Evolutionary conservation across 257 asterid genomes (phyloP), one percentile per base, ranked within the genome.

Genomic region (Capsicum rhomboideum): DNA sequence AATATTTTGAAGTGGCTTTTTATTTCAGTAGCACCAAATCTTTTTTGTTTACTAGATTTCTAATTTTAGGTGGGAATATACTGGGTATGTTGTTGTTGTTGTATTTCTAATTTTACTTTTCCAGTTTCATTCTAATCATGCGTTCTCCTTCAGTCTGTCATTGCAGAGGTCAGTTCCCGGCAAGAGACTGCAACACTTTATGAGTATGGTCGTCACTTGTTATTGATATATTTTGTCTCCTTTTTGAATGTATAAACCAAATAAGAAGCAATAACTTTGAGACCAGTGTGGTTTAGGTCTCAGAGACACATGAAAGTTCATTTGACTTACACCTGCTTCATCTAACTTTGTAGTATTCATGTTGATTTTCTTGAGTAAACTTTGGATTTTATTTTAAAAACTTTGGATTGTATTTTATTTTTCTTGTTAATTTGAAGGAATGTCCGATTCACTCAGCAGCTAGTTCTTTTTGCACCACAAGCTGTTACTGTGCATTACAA

Each of bases 391-490:
- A 34, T 49, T 31, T 29, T 66, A 49, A n/a, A n/a, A n/a, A n/a
- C n/a, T 83, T 72, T 6, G 21, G 12, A 18, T 49, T 20, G 28
- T 50, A 34, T 49, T 31, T 29, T 66, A 49, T 78, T 85, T 86
- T 79, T 52, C 89, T 85, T 82, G 14, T 85, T 44, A 52, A 83
- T 79, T 86, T 88, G 82, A 63, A 97, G 99, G 95, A 95, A 93
- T 79, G 98, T 93, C 81, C 97, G 95, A 80, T 97, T 97, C 85
- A 95, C 97, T 7, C 99, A 97, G 84, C 99, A 97, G 87, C 97
- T 97, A 85, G 98, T 97, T 88, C 93, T 97, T 87, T 97, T 97
- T 91, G 98, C 99, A 55, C 98, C 98, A 16, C 99, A 93, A 84
- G 99, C 99, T 58, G 99, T 93, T 86, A 84, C 96, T 21, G 98